These are phyloP conservation scores for Sarocladium oryzae DNA, from an alignment of 2,329 filamentous ascomycete genomes.

Conservation along the genomic window DNA sequence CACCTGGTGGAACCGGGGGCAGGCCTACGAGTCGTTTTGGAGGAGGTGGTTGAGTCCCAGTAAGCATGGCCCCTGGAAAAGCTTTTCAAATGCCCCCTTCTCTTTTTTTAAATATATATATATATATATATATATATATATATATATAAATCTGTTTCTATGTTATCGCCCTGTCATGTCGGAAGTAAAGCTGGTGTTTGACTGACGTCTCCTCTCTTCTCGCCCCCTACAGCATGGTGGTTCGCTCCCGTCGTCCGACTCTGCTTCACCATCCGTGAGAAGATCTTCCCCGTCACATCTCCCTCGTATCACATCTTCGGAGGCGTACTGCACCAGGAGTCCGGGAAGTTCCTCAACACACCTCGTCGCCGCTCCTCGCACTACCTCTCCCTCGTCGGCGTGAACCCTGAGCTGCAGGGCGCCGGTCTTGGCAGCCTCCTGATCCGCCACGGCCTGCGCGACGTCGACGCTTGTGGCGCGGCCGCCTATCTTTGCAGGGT, in stretches of 20 bases:
- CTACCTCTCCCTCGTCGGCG: conserved; percentile 29
- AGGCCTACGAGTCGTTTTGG: conserved; percentile 18
- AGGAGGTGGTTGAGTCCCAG: conserved; percentile 26
- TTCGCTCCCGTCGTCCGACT: conserved; percentile 21
- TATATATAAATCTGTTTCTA: no score
- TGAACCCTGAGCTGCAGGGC: conserved; percentile 25
- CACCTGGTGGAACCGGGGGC: conserved; percentile 27
- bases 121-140: no score
- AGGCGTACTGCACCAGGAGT: no score
- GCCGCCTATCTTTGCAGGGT: conserved; percentile 27
- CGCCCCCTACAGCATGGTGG: conserved; percentile 17
- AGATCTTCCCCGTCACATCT: conserved; percentile 20
- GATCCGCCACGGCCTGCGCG: conserved; percentile 22
- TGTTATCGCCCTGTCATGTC: no score
- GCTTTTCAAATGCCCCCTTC: background rate
- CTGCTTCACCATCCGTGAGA: conserved; percentile 18
- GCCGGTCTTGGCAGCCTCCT: conserved; percentile 24
- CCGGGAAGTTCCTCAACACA: conserved; percentile 18
- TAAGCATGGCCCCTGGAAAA: conserved; percentile 18
- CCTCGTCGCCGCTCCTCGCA: conserved; percentile 23
- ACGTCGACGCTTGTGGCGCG: conserved; percentile 19
- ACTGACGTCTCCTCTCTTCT: background rate
- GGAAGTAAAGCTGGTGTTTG: background rate
- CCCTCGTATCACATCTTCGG: no score
- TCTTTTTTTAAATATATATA: background rate